phyloP scores from a whole-genome alignment of 371 early-diverging fungal genomes.

The Mortierella sp. region DNA sequence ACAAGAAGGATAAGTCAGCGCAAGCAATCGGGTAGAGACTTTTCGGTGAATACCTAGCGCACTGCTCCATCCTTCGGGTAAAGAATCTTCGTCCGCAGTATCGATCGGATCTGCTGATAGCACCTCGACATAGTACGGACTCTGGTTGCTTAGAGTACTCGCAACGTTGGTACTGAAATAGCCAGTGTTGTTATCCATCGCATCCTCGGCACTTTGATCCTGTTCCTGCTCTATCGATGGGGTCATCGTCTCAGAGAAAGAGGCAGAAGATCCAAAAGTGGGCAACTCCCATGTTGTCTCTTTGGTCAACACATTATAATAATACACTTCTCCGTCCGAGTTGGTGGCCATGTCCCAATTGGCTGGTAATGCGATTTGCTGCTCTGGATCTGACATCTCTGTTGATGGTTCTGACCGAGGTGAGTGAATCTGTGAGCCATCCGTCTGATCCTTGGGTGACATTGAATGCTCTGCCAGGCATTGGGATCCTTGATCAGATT shows the following conservation, averaged over 20 bases:
- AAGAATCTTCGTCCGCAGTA: constrained; percentile 1
- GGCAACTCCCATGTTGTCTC: constrained; percentile 50
- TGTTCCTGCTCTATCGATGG: not conserved
- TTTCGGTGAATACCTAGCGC: constrained; percentile 38
- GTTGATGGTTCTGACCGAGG: constrained; percentile 39
- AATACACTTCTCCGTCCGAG: constrained; percentile 33
- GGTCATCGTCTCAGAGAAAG: not conserved
- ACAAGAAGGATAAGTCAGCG: too few relatives aligned
- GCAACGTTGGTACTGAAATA: too few relatives aligned
- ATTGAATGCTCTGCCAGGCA: too few relatives aligned
- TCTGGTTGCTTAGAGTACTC: too few relatives aligned
- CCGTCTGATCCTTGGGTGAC: not conserved
- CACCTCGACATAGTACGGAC: too few relatives aligned
- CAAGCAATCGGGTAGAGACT: too few relatives aligned
- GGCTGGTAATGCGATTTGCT: constrained; percentile 31
- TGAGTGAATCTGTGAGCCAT: constrained; percentile 8
- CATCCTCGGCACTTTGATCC: not conserved
- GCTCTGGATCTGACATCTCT: constrained; percentile 28
- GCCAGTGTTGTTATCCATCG: not conserved
- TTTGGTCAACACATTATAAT: constrained; percentile 44
- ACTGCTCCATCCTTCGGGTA: constrained; percentile 50
- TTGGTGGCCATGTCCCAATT: constrained; percentile 47
- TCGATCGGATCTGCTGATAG: not conserved
- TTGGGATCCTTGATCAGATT: not conserved
- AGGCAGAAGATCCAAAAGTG: not conserved